These are phyloP conservation scores for Leptographium flavum DNA, from an alignment of 2,329 filamentous ascomycete genomes.

Conservation along the genomic window DNA sequence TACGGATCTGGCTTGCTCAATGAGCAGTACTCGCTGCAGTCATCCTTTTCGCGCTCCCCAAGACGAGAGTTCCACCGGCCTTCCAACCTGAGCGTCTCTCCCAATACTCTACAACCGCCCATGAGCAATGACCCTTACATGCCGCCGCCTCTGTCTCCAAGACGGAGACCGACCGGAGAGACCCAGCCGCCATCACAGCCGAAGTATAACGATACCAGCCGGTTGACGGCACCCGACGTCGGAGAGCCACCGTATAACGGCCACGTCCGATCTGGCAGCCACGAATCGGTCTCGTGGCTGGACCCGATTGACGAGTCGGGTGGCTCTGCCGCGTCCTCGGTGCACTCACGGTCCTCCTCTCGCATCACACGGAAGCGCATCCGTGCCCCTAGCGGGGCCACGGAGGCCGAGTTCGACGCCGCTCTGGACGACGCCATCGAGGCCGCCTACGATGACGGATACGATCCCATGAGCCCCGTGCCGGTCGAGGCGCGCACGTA, in stretches of 20 bases:
- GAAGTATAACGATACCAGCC: not conserved
- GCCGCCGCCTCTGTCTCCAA: conserved; percentile 57
- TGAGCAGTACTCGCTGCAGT: conserved; percentile 28
- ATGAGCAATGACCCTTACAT: conserved; percentile 44
- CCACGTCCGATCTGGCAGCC: conserved; percentile 48
- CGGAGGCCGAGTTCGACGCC: conserved; percentile 84
- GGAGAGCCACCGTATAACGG: not conserved
- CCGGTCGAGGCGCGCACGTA: conserved; percentile 19
- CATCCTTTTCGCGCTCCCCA: conserved; percentile 39
- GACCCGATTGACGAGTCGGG: conserved; percentile 87
- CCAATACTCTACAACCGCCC: conserved; percentile 23
- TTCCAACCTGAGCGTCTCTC: conserved; percentile 13
- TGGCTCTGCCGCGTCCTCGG: conserved; percentile 62
- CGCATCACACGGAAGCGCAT: conserved; percentile 55
- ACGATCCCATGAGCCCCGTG: conserved; percentile 49
- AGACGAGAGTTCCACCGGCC: conserved; percentile 19
- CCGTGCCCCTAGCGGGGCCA: conserved; percentile 52
- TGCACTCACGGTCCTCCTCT: conserved; percentile 67
- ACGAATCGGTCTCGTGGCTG: conserved; percentile 82
- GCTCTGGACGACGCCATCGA: conserved; percentile 92
- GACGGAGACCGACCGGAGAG: conserved; percentile 20
- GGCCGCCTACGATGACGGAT: conserved; percentile 85
- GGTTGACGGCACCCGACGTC: not conserved
- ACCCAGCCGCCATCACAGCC: not conserved
- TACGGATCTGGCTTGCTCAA: conserved; percentile 14